Conservation (phyloP, 176 grass and related monocot genomes). For the Carex littledalei region DNA sequence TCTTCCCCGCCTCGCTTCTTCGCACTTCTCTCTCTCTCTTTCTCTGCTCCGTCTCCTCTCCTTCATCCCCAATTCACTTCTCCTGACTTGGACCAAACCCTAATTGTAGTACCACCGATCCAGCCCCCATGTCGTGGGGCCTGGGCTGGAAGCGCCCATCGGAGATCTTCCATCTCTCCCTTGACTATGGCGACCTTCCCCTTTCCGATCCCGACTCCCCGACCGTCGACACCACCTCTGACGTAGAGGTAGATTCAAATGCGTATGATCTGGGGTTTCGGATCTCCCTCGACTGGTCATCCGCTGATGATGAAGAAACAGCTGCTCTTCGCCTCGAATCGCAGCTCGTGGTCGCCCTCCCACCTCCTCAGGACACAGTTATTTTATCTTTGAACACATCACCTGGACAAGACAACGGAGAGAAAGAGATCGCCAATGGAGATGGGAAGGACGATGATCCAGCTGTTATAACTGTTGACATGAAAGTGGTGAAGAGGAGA, state of each 20-base stretch:
- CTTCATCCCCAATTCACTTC: constrained; percentile 11
- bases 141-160: constrained; percentile 95
- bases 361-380: constrained; percentile 67
- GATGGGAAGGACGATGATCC: constrained; percentile 22
- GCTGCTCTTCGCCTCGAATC: constrained; percentile 88
- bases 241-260: constrained; percentile 17
- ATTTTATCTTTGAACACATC: constrained; percentile 44
- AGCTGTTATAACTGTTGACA: constrained; percentile 36
- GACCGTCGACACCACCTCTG: background rate
- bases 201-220: constrained; percentile 26
- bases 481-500: constrained; percentile 63
- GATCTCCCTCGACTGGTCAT: constrained; percentile 84
- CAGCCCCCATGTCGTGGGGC: constrained; percentile 78
- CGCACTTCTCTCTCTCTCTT: constrained; percentile 6
- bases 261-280: constrained; percentile 56
- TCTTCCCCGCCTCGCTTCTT: background rate
- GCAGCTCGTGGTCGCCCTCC: constrained; percentile 87
- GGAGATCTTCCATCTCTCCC: constrained; percentile 95
- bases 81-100: constrained; percentile 8
- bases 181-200: constrained; percentile 71
- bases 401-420: background rate
- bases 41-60: background rate
- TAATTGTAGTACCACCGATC: constrained; percentile 20
- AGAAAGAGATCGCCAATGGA: background rate
- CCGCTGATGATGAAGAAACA: constrained; percentile 75